These are phyloP conservation scores for Tetrahymena borealis DNA, from an alignment of 73 alveolate genomes.

Conservation along the genomic window DNA sequence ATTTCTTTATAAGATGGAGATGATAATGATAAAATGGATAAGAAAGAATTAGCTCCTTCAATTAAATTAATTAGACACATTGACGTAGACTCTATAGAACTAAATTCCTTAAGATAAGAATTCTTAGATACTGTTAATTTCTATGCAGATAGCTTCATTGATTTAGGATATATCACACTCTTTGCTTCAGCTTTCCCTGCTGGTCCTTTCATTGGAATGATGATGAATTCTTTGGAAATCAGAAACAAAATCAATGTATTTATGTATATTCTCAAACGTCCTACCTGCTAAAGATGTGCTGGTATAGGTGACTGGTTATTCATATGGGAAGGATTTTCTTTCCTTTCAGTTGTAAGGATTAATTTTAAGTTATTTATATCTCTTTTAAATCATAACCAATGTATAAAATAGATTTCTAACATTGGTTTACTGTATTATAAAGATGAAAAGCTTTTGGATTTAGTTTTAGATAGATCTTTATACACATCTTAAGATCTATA, in stretches of 20 bases:
- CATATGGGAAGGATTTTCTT: slow-evolving; percentile 15
- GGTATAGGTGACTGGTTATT: slow-evolving; percentile 40
- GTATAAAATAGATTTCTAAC: neutral
- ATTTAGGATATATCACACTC: slow-evolving; percentile 65
- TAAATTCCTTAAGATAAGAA: slow-evolving; percentile 11
- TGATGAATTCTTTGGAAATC: slow-evolving; percentile 58
- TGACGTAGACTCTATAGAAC: slow-evolving; percentile 32
- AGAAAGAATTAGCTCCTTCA: slow-evolving; percentile 2
- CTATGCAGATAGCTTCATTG: slow-evolving; percentile 58
- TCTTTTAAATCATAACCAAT: slow-evolving; percentile 6
- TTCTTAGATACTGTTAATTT: slow-evolving; percentile 39
- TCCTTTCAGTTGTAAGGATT: slow-evolving; percentile 3
- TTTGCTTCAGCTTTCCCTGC: slow-evolving; percentile 75
- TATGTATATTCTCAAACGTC: slow-evolving; percentile 35
- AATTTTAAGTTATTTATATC: neutral
- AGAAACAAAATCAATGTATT: slow-evolving; percentile 45
- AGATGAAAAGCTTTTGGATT: neutral
- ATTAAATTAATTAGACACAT: slow-evolving; percentile 4
- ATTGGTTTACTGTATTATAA: slow-evolving; percentile 1
- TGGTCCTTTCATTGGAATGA: slow-evolving; percentile 55
- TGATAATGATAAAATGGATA: slow-evolving; percentile 2
- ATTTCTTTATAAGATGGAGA: neutral
- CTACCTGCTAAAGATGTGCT: slow-evolving; percentile 43
- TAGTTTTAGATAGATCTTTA: neutral
- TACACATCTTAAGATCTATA: neutral